Conservation (phyloP, 371 early-diverging fungal species). For the Coemansia sp. region DNA sequence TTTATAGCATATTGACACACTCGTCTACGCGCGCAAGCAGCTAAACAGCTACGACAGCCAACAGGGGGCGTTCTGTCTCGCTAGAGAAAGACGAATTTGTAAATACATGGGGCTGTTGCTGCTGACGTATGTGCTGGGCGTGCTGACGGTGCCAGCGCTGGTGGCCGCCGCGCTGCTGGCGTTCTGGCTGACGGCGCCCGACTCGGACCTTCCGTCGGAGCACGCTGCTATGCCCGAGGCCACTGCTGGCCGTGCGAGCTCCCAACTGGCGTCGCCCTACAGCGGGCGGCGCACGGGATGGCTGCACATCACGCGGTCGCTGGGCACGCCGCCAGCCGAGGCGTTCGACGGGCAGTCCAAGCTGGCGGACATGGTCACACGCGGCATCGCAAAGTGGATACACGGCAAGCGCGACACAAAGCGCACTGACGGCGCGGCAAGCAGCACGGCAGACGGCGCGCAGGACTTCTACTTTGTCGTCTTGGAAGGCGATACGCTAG, state of each 20-base stretch:
- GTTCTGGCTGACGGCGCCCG: constrained; percentile 28
- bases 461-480: constrained; percentile 70
- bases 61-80: background rate
- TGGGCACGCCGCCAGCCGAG: constrained; percentile 21
- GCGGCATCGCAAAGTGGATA: constrained; percentile 44
- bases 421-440: constrained; percentile 3
- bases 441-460: constrained; percentile 5
- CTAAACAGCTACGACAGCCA: too few relatives aligned
- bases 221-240: background rate
- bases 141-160: constrained; percentile 35
- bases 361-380: constrained; percentile 37
- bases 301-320: constrained; percentile 48
- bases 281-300: constrained; percentile 40
- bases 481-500: constrained; percentile 74
- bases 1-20: too few relatives aligned
- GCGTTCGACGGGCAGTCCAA: constrained; percentile 15
- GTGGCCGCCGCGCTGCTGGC: constrained; percentile 16
- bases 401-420: constrained; percentile 21
- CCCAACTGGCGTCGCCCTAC: constrained; percentile 23
- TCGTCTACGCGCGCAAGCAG: too few relatives aligned
- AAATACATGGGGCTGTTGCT: constrained; percentile 17
- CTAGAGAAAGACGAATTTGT: background rate
- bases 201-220: constrained; percentile 15
- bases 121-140: constrained; percentile 38
- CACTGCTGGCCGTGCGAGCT: background rate